Conservation (phyloP, 1,139 yeast genomes). For the Nakaseomyces uthaithaninus region DNA sequence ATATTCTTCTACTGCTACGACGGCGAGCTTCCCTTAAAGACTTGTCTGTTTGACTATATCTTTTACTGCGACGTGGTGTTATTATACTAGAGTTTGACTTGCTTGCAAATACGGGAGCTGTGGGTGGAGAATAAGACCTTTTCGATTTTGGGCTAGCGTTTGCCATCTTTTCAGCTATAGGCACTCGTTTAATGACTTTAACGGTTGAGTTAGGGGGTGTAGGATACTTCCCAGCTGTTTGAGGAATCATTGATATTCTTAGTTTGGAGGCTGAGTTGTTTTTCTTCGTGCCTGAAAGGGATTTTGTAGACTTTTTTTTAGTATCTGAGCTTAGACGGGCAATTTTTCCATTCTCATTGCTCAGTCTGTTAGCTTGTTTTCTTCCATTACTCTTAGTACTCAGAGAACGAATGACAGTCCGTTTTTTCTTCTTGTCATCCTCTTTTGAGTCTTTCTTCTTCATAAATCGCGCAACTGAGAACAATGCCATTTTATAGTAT, state of each 20-base stretch:
- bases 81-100: background rate
- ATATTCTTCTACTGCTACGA: slow-evolving; percentile 5
- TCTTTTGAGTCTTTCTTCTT: slow-evolving; percentile 2
- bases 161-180: background rate
- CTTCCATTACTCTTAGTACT: background rate
- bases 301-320: background rate
- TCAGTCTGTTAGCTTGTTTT: background rate
- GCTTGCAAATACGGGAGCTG: background rate
- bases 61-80: background rate
- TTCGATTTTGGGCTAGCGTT: background rate
- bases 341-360: background rate
- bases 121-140: background rate
- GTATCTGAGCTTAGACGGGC: background rate
- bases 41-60: background rate
- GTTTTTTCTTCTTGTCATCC: background rate
- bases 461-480: background rate
- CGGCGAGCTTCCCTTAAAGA: background rate
- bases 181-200: background rate
- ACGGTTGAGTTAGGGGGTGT: slow-evolving; percentile 1
- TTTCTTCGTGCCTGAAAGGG: background rate
- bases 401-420: background rate
- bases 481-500: slow-evolving; percentile 4
- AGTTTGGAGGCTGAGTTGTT: slow-evolving; percentile 1
- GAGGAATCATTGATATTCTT: slow-evolving; percentile 1
- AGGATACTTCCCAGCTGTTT: slow-evolving; percentile 1